These are phyloP conservation scores for Oryza glumipatula DNA, from an alignment of 176 grass and related monocot genomes.

Conservation along the genomic window DNA sequence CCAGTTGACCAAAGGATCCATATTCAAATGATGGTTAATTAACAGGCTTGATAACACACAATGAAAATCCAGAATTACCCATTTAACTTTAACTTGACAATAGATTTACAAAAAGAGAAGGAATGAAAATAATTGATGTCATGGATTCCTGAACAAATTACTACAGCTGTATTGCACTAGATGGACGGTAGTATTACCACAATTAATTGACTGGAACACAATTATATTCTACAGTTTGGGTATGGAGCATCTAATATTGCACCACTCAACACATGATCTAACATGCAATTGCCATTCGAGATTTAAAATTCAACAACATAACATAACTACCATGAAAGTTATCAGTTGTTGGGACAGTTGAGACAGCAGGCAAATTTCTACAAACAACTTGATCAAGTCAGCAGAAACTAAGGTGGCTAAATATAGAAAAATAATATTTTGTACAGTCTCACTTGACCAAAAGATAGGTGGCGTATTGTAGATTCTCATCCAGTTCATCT, in stretches of 20 bases:
- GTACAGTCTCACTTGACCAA: neutral
- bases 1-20: neutral
- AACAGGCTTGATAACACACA: constrained; percentile 9
- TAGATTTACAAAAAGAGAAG: neutral
- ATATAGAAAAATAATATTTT: neutral
- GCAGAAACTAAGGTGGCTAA: neutral
- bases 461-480: neutral
- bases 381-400: neutral
- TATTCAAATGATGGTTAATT: neutral
- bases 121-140: neutral
- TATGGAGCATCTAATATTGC: neutral
- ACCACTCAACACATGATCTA: neutral
- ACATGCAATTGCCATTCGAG: neutral
- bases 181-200: neutral
- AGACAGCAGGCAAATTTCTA: neutral
- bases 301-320: neutral
- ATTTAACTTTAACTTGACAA: constrained; percentile 25
- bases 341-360: neutral
- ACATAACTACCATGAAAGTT: neutral
- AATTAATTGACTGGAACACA: neutral
- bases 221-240: neutral
- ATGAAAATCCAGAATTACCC: neutral
- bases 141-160: neutral
- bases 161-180: neutral
- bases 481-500: neutral